Base-by-base conservation (phyloP, 768 basidiomycete genomes). In the Lenzites betulinus region DNA sequence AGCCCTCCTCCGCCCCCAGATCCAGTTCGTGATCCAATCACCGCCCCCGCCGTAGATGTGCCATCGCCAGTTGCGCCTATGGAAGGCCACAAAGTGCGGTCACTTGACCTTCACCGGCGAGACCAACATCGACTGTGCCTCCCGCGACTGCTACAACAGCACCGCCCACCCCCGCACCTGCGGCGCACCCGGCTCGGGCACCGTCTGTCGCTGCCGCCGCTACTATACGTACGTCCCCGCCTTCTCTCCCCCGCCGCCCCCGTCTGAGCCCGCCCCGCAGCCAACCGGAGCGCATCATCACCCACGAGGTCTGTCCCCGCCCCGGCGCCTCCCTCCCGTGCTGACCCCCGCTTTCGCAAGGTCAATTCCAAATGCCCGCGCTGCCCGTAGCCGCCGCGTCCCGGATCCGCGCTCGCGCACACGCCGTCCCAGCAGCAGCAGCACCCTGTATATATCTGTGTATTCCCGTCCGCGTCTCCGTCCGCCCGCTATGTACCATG, bases 61-160 rank as follows among this genome's bases (percentile, higher is more conserved):
- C 76, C 82, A 84, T 71, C 81, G 86, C 64, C 77, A 75, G 52
- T 81, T 89, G 67, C 77, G 73, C 64, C 82, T 88, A 71, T 73
- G 70, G 58, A 79, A 76, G 67, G 81, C 77, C 64, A 70, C 67
- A 33, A 71, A 41, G n/a, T 90, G 89, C 75, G 76, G 76, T n/a
- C 87, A 89, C 70, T 73, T 80, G 66, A 75, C 76, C 15, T 83
- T 79, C 67, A 74, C 69, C 59, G 69, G 71, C 56, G 77, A 84
- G 54, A 47, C 54, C 46, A n/a, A 74, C 68, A 52, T 81, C 73
- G 89, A 90, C 74, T 90, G 89, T 69, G 59, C 46, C n/a, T 66
- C 69, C 36, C 35, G 49, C 9, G 33, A 57, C 30, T 90, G 89
- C 71, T 69, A 60, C 55, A 60, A 79, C 66, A 87, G 86, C 70